Conservation (phyloP, 2,329 filamentous ascomycete species). For the Ceratocystis cacaofunesta region DNA sequence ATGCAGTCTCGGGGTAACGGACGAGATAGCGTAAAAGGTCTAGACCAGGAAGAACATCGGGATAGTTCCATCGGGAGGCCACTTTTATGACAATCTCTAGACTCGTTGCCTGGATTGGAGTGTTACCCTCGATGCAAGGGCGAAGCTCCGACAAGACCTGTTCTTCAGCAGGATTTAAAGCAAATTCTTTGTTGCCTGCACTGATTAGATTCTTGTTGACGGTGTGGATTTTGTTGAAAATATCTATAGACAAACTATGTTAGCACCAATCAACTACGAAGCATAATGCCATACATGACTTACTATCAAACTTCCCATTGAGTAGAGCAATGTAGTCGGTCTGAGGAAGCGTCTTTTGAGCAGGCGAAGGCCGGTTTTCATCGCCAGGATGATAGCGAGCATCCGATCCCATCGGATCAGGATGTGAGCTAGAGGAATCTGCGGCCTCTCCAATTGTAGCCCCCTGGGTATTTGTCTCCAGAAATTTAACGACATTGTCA, state of each 20-base stretch:
- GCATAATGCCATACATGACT: constrained; percentile 17
- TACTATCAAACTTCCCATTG: constrained; percentile 49
- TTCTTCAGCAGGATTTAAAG: constrained; percentile 59
- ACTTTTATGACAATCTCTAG: constrained; percentile 56
- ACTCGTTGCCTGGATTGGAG: constrained; percentile 34
- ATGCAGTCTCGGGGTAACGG: constrained; percentile 50
- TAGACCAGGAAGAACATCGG: constrained; percentile 66
- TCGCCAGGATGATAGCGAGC: constrained; percentile 65
- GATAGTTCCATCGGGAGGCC: constrained; percentile 63
- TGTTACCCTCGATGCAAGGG: constrained; percentile 45
- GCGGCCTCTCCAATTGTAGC: constrained; percentile 54
- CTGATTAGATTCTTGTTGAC: constrained; percentile 60
- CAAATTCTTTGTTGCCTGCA: constrained; percentile 55
- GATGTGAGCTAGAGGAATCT: constrained; percentile 27
- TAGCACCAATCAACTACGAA: background rate
- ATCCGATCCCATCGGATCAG: constrained; percentile 67
- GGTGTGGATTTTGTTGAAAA: constrained; percentile 61
- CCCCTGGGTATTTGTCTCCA: constrained; percentile 76
- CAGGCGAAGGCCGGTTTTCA: constrained; percentile 26
- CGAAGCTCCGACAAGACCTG: constrained; percentile 46
- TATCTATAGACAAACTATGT: constrained; percentile 33
- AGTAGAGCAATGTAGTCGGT: constrained; percentile 59
- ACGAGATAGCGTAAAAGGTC: constrained; percentile 78
- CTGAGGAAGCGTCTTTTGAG: constrained; percentile 52
- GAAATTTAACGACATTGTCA: constrained; percentile 86